Base-by-base conservation (phyloP, 106 monocot genomes). In the Allium cepa region DNA sequence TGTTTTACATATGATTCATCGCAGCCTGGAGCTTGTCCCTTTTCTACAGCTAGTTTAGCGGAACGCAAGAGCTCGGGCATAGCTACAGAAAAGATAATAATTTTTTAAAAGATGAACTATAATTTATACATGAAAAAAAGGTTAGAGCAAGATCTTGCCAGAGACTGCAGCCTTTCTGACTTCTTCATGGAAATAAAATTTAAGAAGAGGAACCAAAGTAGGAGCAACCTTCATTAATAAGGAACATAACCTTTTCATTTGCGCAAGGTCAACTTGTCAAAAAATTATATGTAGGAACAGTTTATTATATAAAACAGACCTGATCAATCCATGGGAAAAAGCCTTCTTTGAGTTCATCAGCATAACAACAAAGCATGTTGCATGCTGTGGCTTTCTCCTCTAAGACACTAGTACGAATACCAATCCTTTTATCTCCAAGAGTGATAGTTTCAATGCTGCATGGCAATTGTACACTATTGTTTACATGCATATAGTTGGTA, bases 361-460 rank as follows among this genome's bases (percentile, higher is more conserved):
- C 92, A 79, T 89, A 97, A 52, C 92, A 97, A 63, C 97, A 92
- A 26, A 92, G 97, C 97, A 92, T 92, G 69, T 97, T 92, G 76
- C 97, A 97, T 22, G 97, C 92, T n/a, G 92, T 97, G 16, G 92
- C 92, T 75, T 97, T 97, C 71, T 97, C 97, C 70, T 97, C 92
- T 79, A 92, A 71, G 7, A 97, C 92, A 67, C 92, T 97, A 61
- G 92, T 97, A 49, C 87, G 65, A 47, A 97, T 97, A 46, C 88
- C 92, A 48, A 92, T 97, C 67, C 87, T 86, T 84, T 97, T 92
- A 68, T 89, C 97, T 9, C 91, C 89, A 70, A 97, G 82, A 47
- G 92, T 92, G 26, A 97, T 87, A 36, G 97, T 92, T 57, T 89
- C 92, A 73, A 97, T 86, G 70, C 97, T 96, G 81, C 50, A 79